Base-by-base conservation (phyloP, 768 basidiomycete genomes). In the Tylopilus intermedius region DNA sequence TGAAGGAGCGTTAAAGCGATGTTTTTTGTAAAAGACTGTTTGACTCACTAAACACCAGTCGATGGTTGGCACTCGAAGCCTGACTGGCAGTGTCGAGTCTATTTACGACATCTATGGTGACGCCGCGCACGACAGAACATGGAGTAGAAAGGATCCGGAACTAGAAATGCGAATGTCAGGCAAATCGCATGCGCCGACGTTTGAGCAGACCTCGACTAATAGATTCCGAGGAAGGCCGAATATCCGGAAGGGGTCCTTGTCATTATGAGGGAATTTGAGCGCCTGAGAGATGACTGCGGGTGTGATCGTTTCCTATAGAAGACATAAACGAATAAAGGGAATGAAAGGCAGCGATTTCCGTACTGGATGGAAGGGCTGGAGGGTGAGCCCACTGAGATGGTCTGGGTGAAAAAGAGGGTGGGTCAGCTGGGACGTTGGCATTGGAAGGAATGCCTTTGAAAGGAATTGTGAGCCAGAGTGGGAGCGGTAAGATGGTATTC, bases 151-250 rank as follows among this genome's bases (percentile, higher is more conserved):
- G 76, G 41, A 94, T 69, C 21, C 82, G 77, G 63, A 81, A 89
- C 85, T 90, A 57, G 26, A 33, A 9, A 10, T 13, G 38, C 48
- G 21, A 45, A 7, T 10, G n/a, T 43, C 24, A 10, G 18, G 24
- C 18, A 21, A 11, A 33, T 44, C 5, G 21, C 26, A 26, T 22
- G 30, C 11, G 22, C 39, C 2, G 2, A 43, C 9, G 46, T n/a
- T 43, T 32, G 3, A 7, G 69, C 79, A 21, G 40, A 90, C 90
- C 74, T 93, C 91, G 47, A 89, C 71, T 29, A 84, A 70, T 53
- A 90, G 61, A 52, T 79, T 81, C 56, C 78, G 80, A 0, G 91
- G 90, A 14, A 90, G 66, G 40, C 91, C 91, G 64, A 83, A 91
- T 49, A 77, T 74, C 29, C 77, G 72, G n/a, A 84, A 68, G 0